Evolutionary conservation across 768 basidiomycete genomes (phyloP).

Genomic region (Xerocomellus intermedius): DNA sequence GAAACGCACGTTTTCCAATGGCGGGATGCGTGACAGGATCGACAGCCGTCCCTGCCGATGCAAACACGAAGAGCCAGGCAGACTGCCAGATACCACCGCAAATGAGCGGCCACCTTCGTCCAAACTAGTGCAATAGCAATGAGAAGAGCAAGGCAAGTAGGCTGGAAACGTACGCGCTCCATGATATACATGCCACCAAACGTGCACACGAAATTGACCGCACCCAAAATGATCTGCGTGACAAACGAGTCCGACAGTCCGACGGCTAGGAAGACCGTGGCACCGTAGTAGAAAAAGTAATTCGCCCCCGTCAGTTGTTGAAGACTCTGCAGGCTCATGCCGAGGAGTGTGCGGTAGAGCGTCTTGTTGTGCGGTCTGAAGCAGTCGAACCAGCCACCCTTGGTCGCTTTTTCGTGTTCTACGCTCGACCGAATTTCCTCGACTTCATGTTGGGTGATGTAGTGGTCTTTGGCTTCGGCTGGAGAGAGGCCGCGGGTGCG

Average conservation of each 20-base stretch:
- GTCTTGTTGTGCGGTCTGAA: background rate
- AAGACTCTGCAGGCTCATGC: slow-evolving; percentile 64
- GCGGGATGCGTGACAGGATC: slow-evolving; percentile 36
- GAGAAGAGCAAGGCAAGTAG: background rate
- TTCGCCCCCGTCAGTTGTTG: slow-evolving; percentile 68
- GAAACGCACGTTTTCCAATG: slow-evolving; percentile 52
- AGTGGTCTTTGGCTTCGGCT: background rate
- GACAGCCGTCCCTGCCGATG: slow-evolving; percentile 24
- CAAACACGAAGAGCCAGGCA: slow-evolving; percentile 70
- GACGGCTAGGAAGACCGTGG: slow-evolving; percentile 65
- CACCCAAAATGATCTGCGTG: slow-evolving; percentile 75
- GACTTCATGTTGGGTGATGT: slow-evolving; percentile 43
- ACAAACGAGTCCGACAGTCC: slow-evolving; percentile 66
- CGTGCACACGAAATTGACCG: slow-evolving; percentile 69
- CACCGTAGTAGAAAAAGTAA: slow-evolving; percentile 47
- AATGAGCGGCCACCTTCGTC: slow-evolving; percentile 63
- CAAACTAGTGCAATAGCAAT: slow-evolving; percentile 39
- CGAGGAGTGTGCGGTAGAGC: slow-evolving; percentile 48
- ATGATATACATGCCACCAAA: slow-evolving; percentile 73
- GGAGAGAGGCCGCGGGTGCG: slow-evolving; percentile 47
- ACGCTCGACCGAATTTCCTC: slow-evolving; percentile 55
- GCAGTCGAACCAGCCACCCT: slow-evolving; percentile 61
- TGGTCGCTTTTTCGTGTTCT: slow-evolving; percentile 27
- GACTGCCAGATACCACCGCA: slow-evolving; percentile 70
- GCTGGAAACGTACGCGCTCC: slow-evolving; percentile 39